Evolutionary conservation across 257 asterid species (phyloP).

Genomic region (Fraxinus quadrangulata): DNA sequence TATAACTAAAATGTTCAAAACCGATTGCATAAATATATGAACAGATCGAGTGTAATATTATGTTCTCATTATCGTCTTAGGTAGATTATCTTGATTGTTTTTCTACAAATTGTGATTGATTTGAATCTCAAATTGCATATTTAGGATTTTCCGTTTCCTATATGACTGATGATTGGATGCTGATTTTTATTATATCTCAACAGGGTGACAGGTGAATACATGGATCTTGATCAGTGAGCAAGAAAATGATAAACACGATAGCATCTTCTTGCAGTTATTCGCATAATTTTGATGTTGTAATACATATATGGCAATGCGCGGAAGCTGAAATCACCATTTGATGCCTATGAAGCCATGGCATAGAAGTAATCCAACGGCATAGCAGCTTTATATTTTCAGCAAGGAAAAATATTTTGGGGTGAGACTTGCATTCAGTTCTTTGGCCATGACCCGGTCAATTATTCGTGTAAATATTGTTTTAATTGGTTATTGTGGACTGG

Average conservation of each 20-base stretch:
- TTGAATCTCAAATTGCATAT: background rate
- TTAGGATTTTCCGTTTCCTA: background rate
- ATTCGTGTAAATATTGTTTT: background rate
- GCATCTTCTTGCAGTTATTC: background rate
- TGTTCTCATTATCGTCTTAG: background rate
- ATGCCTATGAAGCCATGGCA: background rate
- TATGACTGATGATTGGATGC: background rate
- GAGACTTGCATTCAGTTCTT: background rate
- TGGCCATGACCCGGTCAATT: background rate
- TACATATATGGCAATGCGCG: background rate
- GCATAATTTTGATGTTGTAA: background rate
- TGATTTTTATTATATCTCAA: constrained; percentile 1
- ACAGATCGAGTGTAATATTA: background rate
- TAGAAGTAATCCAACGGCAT: background rate
- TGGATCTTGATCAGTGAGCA: constrained; percentile 46
- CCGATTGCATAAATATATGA: background rate
- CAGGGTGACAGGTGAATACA: constrained; percentile 81
- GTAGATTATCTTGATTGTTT: background rate
- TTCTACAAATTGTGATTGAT: background rate
- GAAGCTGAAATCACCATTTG: background rate
- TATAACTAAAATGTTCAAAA: background rate
- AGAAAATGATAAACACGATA: constrained; percentile 5
- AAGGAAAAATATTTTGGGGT: background rate
- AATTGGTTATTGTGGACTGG: background rate
- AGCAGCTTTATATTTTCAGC: background rate